Percentiles rank a stretch among this genome's conserved stretches.
Conservation (phyloP, 768 basidiomycete genomes). For the Boletus sp. region DNA sequence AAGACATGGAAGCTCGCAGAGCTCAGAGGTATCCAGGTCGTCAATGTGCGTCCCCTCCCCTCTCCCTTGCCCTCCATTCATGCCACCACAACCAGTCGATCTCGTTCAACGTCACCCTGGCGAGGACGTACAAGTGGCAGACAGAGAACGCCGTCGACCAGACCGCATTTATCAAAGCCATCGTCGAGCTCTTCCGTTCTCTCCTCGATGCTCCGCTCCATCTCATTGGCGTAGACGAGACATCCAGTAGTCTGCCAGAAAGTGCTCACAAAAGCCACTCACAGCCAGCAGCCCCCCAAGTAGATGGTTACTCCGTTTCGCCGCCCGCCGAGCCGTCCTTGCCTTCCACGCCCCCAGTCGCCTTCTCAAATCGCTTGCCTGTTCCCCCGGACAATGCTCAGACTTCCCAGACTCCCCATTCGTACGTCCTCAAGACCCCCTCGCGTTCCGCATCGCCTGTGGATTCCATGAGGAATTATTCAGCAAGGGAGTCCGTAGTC, state of each 20-base stretch:
- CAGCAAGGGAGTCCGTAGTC: slow-evolving; percentile 24
- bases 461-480: slow-evolving; percentile 25
- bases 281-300: slow-evolving; percentile 10
- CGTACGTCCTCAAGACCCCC: slow-evolving; percentile 27
- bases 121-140: slow-evolving; percentile 89
- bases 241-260: slow-evolving; percentile 32
- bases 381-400: slow-evolving; percentile 22
- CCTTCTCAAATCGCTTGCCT: slow-evolving; percentile 7
- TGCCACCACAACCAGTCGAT: slow-evolving; percentile 42
- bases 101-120: slow-evolving; percentile 78
- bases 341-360: slow-evolving; percentile 1
- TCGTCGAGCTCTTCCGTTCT: slow-evolving; percentile 60
- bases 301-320: slow-evolving; percentile 13
- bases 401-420: slow-evolving; percentile 18
- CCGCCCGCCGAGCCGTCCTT: not conserved
- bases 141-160: slow-evolving; percentile 79
- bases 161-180: slow-evolving; percentile 60
- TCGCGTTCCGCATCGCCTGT: slow-evolving; percentile 45
- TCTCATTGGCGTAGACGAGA: slow-evolving; percentile 55
- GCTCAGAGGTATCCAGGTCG: slow-evolving; percentile 74
- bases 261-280: not conserved
- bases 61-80: slow-evolving; percentile 15
- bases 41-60: slow-evolving; percentile 52
- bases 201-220: slow-evolving; percentile 50
- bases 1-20: slow-evolving; percentile 93